Evolutionary conservation across 805 yeast species (phyloP), one percentile per base, ranked within the genome.

Genomic region (Alloascoidea hylecoeti): DNA sequence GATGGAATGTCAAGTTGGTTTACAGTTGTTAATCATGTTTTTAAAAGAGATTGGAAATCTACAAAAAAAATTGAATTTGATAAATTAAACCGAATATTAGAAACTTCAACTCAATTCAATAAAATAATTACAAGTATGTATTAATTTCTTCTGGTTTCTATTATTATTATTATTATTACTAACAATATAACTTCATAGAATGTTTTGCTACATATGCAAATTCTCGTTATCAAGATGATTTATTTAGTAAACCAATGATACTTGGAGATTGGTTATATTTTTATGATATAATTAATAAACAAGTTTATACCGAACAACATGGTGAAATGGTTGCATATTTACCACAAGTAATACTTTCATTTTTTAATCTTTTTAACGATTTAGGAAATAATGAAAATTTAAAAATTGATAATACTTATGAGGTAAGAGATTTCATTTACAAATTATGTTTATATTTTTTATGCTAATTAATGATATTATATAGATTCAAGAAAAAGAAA

Each of bases 241-340:
- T 74, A 35, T 56, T 83, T 17, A 45, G 46, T 5, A 78, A 77
- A 45, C 80, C 94, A 0, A 55, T 70, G 12, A 59, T 55, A 17
- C 58, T 85, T 5, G 69, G 81, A 33, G 92, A 83, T 44, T 88
- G 95, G 95, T 51, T 82, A 18, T 68, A 57, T 45, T 82, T 80
- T 51, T 70, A 76, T 44, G 96, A 88, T 51, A 36, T 57, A n/a
- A 55, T 78, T 51, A 54, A 56, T 30, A 44, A 43, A 9, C 57
- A 57, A 34, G 58, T 62, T 1, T 60, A 60, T 36, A 64, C 51
- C 27, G 58, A 58, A 39, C 68, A 66, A 38, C 62, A 63, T 41
- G 64, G 64, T 2, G 73, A 68, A 16, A 47, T 75, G 36, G 57
- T 64, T 17, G 60, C 69, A 16, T 86, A 83, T 48, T 61, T 68